Evolutionary conservation across 176 grass and related monocot species (phyloP), one percentile per base, ranked within the genome.

Genomic region (Aegilops speltoides): DNA sequence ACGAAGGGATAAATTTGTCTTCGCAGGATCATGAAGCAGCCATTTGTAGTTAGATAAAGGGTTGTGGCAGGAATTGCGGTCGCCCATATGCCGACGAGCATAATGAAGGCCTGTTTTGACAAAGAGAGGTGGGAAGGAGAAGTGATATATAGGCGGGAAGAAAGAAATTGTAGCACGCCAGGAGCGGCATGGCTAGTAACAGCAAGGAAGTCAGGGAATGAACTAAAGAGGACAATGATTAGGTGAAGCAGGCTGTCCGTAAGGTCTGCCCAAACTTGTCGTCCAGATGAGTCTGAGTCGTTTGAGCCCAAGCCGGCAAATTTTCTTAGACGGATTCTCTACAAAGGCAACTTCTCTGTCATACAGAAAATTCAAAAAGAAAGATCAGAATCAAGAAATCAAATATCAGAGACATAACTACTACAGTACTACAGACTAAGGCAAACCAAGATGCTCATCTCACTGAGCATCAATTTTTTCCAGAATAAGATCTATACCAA

Each of bases 241-340:
- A 81, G 77, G 33, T 84, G 62, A 82, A 93, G 86, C 15, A 93
- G 74, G 45, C 20, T 36, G 25, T 91, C 89, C 4, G 45, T 32
- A 32, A 91, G 89, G 43, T 83, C 79, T 41, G 86, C 67, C 92
- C 92, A 91, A 68, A 38, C 76, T 25, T 87, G 33, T 33, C 50
- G 15, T 60, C 20, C 80, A 19, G 63, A 73, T 31, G 29, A 19
- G 1, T n/a, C 14, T 15, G 36, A 50, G 37, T 22, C 3, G 4
- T 22, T 45, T 45, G 43, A 13, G 43, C 43, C 43, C 43, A 45
- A 45, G 43, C 10, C 43, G 43, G 60, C 64, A 88, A 20, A 64
- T 69, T 61, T 78, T 84, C 54, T 88, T 84, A 24, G 60, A 10
- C 1, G n/a, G n/a, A 3, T 10, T 62, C n/a, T 62, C 60, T 12